Conservation (phyloP, 2,329 filamentous ascomycete species). For the Hypoxylon sp. region DNA sequence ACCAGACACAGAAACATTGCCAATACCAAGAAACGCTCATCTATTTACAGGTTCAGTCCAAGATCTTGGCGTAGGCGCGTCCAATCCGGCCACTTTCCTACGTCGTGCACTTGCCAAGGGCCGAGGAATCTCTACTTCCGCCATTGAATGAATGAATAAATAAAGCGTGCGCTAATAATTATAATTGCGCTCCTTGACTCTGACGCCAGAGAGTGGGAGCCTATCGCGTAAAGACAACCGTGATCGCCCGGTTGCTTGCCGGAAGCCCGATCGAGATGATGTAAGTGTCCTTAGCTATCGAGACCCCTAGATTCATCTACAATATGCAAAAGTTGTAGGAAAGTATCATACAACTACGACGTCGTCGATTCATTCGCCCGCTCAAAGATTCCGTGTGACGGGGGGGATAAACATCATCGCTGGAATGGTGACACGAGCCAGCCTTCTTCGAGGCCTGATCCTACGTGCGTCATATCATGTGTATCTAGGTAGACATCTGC, state of each 20-base stretch:
- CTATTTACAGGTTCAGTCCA: conserved; percentile 39
- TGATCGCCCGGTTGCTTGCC: conserved; percentile 14
- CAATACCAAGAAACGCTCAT: conserved; percentile 46
- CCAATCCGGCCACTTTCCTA: conserved; percentile 26
- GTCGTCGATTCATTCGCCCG: conserved; percentile 18
- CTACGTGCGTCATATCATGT: conserved; percentile 38
- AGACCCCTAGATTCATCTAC: conserved; percentile 10
- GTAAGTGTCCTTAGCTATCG: conserved; percentile 25
- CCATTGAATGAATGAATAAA: conserved; percentile 31
- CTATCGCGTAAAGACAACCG: conserved; percentile 15
- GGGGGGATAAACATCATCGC: conserved; percentile 30
- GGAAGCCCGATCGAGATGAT: conserved; percentile 29
- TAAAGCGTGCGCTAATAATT: conserved; percentile 34
- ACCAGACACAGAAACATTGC: conserved; percentile 37
- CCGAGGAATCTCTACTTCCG: conserved; percentile 30
- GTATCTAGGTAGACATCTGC: conserved; percentile 19
- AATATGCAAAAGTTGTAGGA: conserved; percentile 5
- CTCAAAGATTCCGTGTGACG: conserved; percentile 22
- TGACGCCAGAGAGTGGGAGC: conserved; percentile 17
- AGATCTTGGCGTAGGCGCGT: conserved; percentile 39
- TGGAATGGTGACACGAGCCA: conserved; percentile 42
- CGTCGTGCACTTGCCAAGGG: conserved; percentile 34
- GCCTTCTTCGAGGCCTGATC: conserved; percentile 30
- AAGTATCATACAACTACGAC: conserved; percentile 16
- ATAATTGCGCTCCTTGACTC: conserved; percentile 19